Evolutionary conservation across 306 rosid species (phyloP).

Genomic region (Alnus glutinosa): DNA sequence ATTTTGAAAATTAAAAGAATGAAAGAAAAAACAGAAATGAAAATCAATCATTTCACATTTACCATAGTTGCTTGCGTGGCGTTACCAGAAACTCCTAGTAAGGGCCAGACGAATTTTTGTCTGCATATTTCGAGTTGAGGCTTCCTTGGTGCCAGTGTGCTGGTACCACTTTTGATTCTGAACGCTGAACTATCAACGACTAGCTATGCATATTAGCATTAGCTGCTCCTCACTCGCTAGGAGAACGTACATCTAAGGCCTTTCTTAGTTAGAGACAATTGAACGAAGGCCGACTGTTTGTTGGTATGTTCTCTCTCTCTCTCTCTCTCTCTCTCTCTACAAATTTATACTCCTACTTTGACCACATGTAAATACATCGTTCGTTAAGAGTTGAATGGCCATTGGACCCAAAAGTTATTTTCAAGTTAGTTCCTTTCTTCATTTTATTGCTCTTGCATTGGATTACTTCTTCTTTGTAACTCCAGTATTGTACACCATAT

Average conservation of each 20-base stretch:
- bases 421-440: neutral
- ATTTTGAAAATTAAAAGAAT: too few species aligned
- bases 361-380: neutral
- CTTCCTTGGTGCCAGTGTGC: neutral
- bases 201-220: neutral
- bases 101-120: too few species aligned
- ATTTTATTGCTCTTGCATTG: neutral
- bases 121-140: neutral
- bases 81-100: too few species aligned
- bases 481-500: neutral
- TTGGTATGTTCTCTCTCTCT: constrained; percentile 4
- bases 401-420: neutral
- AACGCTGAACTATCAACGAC: neutral
- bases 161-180: neutral
- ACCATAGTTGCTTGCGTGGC: too few species aligned
- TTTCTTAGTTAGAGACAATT: neutral
- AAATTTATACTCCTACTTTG: neutral
- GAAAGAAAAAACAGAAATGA: too few species aligned
- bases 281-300: neutral
- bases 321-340: neutral
- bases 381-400: neutral
- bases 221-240: neutral
- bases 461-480: neutral
- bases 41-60: too few species aligned
- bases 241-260: neutral